phyloP scores from a whole-genome alignment of 768 basidiomycete genomes.

The Tulasnella calospora region DNA sequence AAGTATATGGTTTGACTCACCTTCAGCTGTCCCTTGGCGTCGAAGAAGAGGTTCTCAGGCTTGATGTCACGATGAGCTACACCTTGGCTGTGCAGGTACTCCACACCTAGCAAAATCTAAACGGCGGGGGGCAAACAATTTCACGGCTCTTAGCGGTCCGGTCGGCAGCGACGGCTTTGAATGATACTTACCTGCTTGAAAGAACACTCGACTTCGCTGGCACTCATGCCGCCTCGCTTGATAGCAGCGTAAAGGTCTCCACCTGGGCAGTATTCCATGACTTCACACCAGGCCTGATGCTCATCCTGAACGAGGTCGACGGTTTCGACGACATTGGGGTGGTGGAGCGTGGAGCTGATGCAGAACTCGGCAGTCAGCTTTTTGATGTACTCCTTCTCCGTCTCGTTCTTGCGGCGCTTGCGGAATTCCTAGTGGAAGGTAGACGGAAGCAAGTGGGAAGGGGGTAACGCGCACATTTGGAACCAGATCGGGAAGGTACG shows the following conservation, averaged over 20 bases:
- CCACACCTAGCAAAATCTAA: conserved; percentile 69
- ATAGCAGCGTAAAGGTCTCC: conserved; percentile 98
- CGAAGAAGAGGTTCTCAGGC: conserved; percentile 95
- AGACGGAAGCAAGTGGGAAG: conserved; percentile 21
- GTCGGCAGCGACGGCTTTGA: not conserved
- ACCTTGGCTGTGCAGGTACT: conserved; percentile 91
- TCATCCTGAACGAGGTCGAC: conserved; percentile 99
- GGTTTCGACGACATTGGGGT: conserved; percentile 94
- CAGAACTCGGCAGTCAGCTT: conserved; percentile 99
- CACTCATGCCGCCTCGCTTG: conserved; percentile 91
- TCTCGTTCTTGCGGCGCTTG: conserved; percentile 94
- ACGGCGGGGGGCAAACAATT: not conserved
- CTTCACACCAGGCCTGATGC: conserved; percentile 94
- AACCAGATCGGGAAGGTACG: conserved; percentile 3
- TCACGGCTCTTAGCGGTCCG: not conserved
- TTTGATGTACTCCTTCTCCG: conserved; percentile 99
- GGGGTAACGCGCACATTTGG: not conserved
- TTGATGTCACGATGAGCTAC: conserved; percentile 98
- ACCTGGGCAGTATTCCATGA: conserved; percentile 99
- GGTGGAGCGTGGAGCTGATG: conserved; percentile 89
- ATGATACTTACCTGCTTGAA: conserved; percentile 70
- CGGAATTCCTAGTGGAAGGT: conserved; percentile 75
- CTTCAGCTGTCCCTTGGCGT: conserved; percentile 88
- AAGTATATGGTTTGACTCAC: conserved; percentile 40
- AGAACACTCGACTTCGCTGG: conserved; percentile 91